A percentile compares a stretch with the other conserved stretches of the same genome.
These are phyloP conservation scores for Plasmodium vivax DNA, from an alignment of 169 alveolate genomes.

Conservation along the genomic window DNA sequence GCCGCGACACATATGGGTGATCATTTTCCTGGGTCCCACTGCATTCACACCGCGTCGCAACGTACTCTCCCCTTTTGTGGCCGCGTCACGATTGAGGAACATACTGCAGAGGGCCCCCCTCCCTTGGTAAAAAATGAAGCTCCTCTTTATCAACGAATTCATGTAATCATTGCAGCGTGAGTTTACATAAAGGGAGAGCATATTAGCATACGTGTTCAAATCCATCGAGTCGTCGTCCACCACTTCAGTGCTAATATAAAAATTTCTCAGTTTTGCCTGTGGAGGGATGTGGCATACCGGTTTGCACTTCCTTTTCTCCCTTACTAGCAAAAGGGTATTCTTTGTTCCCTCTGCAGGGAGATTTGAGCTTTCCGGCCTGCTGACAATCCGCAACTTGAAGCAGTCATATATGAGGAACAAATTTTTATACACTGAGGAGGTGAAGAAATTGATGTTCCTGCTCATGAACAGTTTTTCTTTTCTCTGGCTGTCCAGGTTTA, in stretches of 20 bases:
- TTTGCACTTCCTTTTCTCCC: not conserved
- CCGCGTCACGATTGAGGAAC: not conserved
- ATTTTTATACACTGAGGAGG: conserved; percentile 39
- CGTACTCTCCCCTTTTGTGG: not conserved
- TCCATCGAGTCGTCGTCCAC: conserved; percentile 15
- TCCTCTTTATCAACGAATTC: conserved; percentile 20
- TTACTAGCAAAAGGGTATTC: conserved; percentile 10
- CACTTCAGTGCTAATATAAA: not conserved
- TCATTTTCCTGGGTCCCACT: not conserved
- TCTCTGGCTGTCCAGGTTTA: conserved; percentile 48
- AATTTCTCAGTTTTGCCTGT: conserved; percentile 12
- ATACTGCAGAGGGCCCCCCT: not conserved
- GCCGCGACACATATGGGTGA: not conserved
- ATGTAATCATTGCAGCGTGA: conserved; percentile 23
- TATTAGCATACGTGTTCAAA: not conserved
- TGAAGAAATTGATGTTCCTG: conserved; percentile 19
- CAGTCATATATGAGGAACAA: conserved; percentile 59
- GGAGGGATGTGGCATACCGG: conserved; percentile 11
- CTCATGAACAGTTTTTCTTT: conserved; percentile 52
- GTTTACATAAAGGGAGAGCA: conserved; percentile 23
- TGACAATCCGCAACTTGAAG: conserved; percentile 5
- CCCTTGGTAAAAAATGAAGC: not conserved
- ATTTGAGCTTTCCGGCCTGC: not conserved
- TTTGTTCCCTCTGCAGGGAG: not conserved
- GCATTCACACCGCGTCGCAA: not conserved